Percentiles rank a stretch among this genome's conserved stretches.
These are phyloP conservation scores for Colletotrichum graminicola DNA, from an alignment of 2,329 filamentous ascomycete genomes.

Conservation along the genomic window DNA sequence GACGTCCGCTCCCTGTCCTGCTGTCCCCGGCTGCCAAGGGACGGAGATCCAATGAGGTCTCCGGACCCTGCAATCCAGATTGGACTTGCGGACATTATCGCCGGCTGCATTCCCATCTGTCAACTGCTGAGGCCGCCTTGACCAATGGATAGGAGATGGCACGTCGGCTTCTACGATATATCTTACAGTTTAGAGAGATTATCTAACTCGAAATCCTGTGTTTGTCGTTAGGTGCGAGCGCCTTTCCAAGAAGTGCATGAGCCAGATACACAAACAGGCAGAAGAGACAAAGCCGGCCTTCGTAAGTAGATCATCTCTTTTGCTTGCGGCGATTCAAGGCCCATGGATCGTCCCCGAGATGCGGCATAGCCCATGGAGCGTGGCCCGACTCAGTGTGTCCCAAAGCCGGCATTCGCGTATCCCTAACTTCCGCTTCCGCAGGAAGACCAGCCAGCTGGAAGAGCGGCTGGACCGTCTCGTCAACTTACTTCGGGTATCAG, in stretches of 20 bases:
- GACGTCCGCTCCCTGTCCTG: too few relatives aligned
- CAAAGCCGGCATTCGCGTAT: too few relatives aligned
- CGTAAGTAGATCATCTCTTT: conserved; percentile 54
- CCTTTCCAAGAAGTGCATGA: conserved; percentile 60
- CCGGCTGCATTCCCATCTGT: too few relatives aligned
- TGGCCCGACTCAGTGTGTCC: not conserved
- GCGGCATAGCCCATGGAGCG: not conserved
- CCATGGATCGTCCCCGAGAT: not conserved
- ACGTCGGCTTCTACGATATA: not conserved
- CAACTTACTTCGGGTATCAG: conserved; percentile 59
- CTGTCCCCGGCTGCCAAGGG: too few relatives aligned
- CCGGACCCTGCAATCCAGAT: too few relatives aligned
- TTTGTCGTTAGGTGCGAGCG: conserved; percentile 57
- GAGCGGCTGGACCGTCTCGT: conserved; percentile 63
- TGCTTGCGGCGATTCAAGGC: not conserved
- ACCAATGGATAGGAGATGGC: not conserved
- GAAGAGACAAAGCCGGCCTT: conserved; percentile 63
- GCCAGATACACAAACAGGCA: conserved; percentile 64
- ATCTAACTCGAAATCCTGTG: not conserved
- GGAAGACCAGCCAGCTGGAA: conserved; percentile 63
- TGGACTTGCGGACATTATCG: too few relatives aligned
- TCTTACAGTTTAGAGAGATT: not conserved
- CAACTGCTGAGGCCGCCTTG: too few relatives aligned
- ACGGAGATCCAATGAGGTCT: too few relatives aligned
- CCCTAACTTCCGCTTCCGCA: conserved; percentile 42